Conservation (phyloP, 257 asterid species). For the Rubia yunnanensis region DNA sequence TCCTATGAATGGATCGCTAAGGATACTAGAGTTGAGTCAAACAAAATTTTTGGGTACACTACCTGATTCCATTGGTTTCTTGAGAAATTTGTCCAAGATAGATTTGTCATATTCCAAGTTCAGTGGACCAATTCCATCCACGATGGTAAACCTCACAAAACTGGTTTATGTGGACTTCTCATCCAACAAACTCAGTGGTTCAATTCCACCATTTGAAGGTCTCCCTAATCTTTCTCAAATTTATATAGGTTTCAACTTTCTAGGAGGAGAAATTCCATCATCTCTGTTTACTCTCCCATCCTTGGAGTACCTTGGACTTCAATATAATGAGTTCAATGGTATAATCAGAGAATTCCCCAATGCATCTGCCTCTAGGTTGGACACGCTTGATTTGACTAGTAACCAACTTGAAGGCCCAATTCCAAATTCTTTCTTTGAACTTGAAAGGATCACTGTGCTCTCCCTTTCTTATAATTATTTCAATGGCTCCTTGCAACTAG, state of each 20-base stretch:
- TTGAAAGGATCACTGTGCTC: constrained; percentile 5
- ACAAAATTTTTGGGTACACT: background rate
- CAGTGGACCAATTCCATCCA: constrained; percentile 16
- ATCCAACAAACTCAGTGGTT: constrained; percentile 2
- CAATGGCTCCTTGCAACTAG: constrained; percentile 19
- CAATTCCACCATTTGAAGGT: constrained; percentile 16
- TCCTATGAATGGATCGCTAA: constrained; percentile 1
- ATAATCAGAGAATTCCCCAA: background rate
- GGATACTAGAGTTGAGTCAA: background rate
- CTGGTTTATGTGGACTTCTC: constrained; percentile 20
- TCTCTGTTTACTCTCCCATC: constrained; percentile 13
- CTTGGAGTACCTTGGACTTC: constrained; percentile 3
- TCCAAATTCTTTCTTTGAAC: constrained; percentile 15
- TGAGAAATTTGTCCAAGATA: constrained; percentile 7
- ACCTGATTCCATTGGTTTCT: constrained; percentile 15
- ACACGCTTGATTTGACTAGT: constrained; percentile 15
- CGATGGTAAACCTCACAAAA: constrained; percentile 1
- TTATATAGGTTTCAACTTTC: background rate
- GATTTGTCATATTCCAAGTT: constrained; percentile 13
- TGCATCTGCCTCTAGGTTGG: constrained; percentile 10
- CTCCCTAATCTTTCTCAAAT: background rate
- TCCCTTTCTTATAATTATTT: constrained; percentile 18
- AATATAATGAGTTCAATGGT: constrained; percentile 17
- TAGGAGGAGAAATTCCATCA: constrained; percentile 13
- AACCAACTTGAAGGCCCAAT: constrained; percentile 17